phyloP scores from a whole-genome alignment of 805 yeast species.

The Myxozyma neglecta region DNA sequence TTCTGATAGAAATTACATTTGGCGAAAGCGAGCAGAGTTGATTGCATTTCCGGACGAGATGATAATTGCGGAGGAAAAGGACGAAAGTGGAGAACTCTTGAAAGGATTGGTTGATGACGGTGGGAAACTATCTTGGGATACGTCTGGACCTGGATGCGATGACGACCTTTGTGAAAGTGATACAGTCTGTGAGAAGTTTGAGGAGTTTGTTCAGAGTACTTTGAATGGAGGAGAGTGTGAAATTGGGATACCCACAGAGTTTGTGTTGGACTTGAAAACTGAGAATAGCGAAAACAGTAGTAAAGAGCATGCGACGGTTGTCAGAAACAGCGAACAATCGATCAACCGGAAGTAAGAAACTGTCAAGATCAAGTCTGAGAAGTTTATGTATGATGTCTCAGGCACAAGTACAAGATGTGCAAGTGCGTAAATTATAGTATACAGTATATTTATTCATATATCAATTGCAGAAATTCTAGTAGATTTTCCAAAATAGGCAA shows the following conservation, averaged over 20 bases:
- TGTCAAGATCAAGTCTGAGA: too few species aligned
- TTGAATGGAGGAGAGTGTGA: not conserved
- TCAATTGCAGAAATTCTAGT: too few species aligned
- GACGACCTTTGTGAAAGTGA: not conserved
- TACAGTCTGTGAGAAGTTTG: constrained; percentile 2
- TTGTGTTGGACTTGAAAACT: not conserved
- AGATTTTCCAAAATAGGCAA: too few species aligned
- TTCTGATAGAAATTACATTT: constrained; percentile 24
- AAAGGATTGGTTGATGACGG: not conserved
- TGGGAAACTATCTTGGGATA: not conserved
- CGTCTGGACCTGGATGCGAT: not conserved
- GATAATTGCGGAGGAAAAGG: constrained; percentile 3
- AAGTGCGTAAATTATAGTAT: too few species aligned
- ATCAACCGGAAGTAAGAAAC: too few species aligned
- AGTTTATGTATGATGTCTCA: too few species aligned
- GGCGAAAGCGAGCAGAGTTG: constrained; percentile 23
- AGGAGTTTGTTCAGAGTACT: constrained; percentile 3
- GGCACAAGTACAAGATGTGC: too few species aligned
- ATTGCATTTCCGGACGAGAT: constrained; percentile 11
- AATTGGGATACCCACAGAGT: not conserved
- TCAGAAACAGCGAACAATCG: too few species aligned
- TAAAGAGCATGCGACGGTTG: not conserved
- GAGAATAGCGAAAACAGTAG: not conserved
- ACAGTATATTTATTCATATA: too few species aligned
- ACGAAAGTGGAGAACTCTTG: not conserved